Conservation (phyloP, 192 early-diverging fungal species). For the Coemansia sp. region DNA sequence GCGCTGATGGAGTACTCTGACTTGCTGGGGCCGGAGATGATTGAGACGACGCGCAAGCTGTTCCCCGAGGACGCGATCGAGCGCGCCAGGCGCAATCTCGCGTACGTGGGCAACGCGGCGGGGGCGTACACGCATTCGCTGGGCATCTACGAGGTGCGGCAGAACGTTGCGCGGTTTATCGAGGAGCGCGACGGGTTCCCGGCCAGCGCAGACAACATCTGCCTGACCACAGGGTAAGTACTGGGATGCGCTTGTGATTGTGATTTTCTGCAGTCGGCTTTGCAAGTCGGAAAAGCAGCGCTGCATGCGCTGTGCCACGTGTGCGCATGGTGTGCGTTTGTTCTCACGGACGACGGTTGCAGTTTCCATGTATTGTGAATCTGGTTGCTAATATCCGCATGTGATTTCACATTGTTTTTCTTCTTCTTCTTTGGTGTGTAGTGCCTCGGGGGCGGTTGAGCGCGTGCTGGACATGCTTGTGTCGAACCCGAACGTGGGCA, state of each 20-base stretch:
- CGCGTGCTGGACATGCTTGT: constrained; percentile 84
- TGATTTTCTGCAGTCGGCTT: too few species aligned
- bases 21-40: constrained; percentile 60
- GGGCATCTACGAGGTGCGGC: constrained; percentile 78
- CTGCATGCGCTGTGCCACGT: too few species aligned
- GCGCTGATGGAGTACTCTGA: constrained; percentile 89
- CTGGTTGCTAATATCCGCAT: not conserved
- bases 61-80: constrained; percentile 86
- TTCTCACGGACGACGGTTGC: too few species aligned
- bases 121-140: constrained; percentile 97
- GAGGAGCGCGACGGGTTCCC: constrained; percentile 90
- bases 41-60: constrained; percentile 60
- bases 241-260: not conserved
- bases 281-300: too few species aligned
- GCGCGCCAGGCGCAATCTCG: constrained; percentile 68
- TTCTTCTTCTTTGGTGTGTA: constrained; percentile 7
- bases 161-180: constrained; percentile 90
- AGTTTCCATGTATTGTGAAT: too few species aligned
- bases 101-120: constrained; percentile 67
- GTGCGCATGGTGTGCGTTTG: too few species aligned
- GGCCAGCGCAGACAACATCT: constrained; percentile 79
- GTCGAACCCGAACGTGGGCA: constrained; percentile 73
- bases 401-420: not conserved
- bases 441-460: constrained; percentile 91
- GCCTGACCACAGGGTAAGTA: constrained; percentile 77